These are phyloP conservation scores for Neonectria hederae DNA, from an alignment of 2,329 filamentous ascomycete genomes.

Conservation along the genomic window DNA sequence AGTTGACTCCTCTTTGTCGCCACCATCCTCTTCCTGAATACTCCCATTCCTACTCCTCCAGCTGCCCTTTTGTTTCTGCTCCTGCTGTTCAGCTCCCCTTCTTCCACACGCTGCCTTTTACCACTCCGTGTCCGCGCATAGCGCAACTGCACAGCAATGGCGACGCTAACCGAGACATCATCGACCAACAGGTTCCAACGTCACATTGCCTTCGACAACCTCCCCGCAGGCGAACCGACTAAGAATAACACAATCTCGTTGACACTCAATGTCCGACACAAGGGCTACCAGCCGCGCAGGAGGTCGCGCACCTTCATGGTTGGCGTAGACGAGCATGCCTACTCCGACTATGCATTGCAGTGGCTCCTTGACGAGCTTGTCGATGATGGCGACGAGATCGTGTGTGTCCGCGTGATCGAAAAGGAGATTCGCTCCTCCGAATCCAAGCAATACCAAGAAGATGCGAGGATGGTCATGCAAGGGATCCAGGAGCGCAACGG, in stretches of 20 bases:
- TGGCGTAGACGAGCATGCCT: conserved; percentile 89
- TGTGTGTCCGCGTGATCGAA: conserved; percentile 88
- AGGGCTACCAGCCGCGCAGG: conserved; percentile 82
- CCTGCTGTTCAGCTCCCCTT: conserved; percentile 17
- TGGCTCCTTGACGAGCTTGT: conserved; percentile 93
- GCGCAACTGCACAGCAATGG: conserved; percentile 46
- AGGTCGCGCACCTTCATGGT: conserved; percentile 90
- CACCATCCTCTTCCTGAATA: conserved; percentile 6
- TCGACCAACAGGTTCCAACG: conserved; percentile 62
- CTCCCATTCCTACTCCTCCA: conserved; percentile 1
- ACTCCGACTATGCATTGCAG: conserved; percentile 90
- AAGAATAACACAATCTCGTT: conserved; percentile 73
- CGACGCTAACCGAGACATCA: conserved; percentile 54
- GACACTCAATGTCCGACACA: conserved; percentile 86
- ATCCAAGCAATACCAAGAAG: conserved; percentile 73
- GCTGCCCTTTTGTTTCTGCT: background rate
- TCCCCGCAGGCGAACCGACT: conserved; percentile 65
- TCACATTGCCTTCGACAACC: conserved; percentile 70
- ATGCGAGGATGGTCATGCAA: conserved; percentile 79
- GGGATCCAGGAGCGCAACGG: conserved; percentile 81
- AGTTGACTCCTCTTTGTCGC: conserved; percentile 25
- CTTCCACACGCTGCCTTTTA: conserved; percentile 17
- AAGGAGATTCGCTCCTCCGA: conserved; percentile 78
- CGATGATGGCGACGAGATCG: conserved; percentile 92
- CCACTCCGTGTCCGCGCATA: conserved; percentile 17